Base-by-base conservation (phyloP, 108 stramenopile genomes). In the Epithemia pelagica region DNA sequence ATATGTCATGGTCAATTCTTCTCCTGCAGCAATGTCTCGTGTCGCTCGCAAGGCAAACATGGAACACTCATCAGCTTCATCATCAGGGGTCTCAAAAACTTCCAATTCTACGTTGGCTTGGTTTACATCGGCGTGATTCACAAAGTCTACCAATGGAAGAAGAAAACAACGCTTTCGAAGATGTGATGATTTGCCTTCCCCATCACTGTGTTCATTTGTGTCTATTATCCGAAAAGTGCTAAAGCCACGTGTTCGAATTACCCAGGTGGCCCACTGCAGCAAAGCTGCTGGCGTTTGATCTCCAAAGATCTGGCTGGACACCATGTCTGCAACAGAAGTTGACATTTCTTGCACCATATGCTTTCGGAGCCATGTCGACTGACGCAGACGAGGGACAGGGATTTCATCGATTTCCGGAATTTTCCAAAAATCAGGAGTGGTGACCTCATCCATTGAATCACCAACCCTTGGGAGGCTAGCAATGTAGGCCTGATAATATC, bases 341-440 rank as follows among this genome's bases (percentile, higher is more conserved):
- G 30, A 53, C 52, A 68, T 19, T 21, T 0, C 54, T 65, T 58
- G 61, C 30, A 70, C 53, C 0, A 27, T 10, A 54, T 58, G 19
- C 32, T 52, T 62, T 58, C 74, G 54, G 56, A 52, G 2, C 66
- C 61, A 33, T 25, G 66, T 59, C 8, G 56, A 28, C 30, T 69
- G 53, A 23, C 74, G 52, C 3, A 69, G 29, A 0, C 2, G 0
- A 23, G 78, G 78, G 22, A 70, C 59, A 46, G 74, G 66, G 30
- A 79, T 27, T 64, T 53, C n/a, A 30, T 67, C 32, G n/a, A 79
- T 67, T 22, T 79, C 71, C 2, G 54, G 27, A 18, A 58, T 30
- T 1, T 65, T 59, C 66, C 71, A 79, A 79, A 72, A 79, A 28
- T 79, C 74, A 28, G 78, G 78, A 27, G 78, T 75, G 19, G 65